phyloP scores from a whole-genome alignment of 1,284 basidiomycete genomes.

The Cystobasidiaceae sp. region DNA sequence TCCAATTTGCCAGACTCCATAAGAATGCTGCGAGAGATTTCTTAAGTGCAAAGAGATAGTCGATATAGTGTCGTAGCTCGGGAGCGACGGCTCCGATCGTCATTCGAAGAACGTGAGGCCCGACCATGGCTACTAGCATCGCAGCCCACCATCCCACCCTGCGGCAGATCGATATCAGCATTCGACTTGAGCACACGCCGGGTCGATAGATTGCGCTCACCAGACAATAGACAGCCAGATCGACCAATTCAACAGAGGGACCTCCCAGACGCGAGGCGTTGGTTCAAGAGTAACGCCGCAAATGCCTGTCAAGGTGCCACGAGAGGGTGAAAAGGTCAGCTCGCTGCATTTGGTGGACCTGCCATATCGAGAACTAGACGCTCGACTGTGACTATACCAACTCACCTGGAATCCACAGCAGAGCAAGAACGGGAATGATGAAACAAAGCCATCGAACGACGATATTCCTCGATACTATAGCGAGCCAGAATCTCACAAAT shows the following conservation, averaged over 20 bases:
- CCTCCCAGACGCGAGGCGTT: constrained; percentile 55
- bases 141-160: constrained; percentile 73
- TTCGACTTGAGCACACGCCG: neutral
- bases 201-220: constrained; percentile 6
- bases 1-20: constrained; percentile 42
- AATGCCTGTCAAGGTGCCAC: no score
- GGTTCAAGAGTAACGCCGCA: constrained; percentile 60
- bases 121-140: constrained; percentile 52
- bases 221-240: constrained; percentile 41
- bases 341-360: no score
- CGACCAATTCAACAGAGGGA: constrained; percentile 74
- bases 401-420: constrained; percentile 63
- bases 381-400: no score
- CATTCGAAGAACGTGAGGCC: constrained; percentile 45
- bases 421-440: constrained; percentile 63
- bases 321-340: no score
- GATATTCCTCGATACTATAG: constrained; percentile 49
- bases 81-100: constrained; percentile 61
- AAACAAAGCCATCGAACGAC: constrained; percentile 70
- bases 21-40: constrained; percentile 53
- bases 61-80: constrained; percentile 50
- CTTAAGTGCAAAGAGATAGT: constrained; percentile 64
- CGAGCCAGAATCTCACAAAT: constrained; percentile 36
- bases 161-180: constrained; percentile 73
- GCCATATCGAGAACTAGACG: neutral